Conservation (phyloP, 225 moss, liverwort and hornwort genomes). For the Pseudoscleropodium purum region DNA sequence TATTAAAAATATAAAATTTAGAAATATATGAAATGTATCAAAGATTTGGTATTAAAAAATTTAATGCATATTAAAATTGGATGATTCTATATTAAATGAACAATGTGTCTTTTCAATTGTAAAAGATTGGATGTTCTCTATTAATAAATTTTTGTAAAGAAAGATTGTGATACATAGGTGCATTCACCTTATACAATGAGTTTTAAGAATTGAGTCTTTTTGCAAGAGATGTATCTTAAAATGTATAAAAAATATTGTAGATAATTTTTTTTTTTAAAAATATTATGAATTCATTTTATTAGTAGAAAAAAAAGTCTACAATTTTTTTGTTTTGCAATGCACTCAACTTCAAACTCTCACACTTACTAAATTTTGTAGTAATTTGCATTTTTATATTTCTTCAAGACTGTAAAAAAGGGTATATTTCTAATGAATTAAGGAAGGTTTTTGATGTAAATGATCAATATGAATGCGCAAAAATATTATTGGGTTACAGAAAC, state of each 20-base stretch:
- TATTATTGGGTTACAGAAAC: neutral
- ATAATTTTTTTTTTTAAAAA: no score
- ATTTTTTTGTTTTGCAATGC: neutral
- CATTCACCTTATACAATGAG: no score
- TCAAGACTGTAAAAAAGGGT: neutral
- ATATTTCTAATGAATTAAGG: neutral
- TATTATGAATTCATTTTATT: neutral
- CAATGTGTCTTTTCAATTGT: neutral
- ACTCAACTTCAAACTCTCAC: neutral
- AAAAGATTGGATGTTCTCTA: neutral
- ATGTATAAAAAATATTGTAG: neutral
- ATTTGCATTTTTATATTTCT: neutral
- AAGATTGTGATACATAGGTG: no score
- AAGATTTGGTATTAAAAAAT: neutral
- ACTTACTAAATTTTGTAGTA: neutral
- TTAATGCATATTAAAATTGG: neutral
- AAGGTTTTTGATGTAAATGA: neutral
- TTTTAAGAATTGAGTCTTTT: no score
- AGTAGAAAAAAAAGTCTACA: neutral
- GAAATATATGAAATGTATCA: neutral
- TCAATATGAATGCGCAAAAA: neutral
- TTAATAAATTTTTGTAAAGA: no score
- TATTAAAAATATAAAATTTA: no score
- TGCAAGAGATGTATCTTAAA: neutral
- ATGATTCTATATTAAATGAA: neutral